phyloP scores from a whole-genome alignment of 306 rosid species.

The Trifolium pratense region DNA sequence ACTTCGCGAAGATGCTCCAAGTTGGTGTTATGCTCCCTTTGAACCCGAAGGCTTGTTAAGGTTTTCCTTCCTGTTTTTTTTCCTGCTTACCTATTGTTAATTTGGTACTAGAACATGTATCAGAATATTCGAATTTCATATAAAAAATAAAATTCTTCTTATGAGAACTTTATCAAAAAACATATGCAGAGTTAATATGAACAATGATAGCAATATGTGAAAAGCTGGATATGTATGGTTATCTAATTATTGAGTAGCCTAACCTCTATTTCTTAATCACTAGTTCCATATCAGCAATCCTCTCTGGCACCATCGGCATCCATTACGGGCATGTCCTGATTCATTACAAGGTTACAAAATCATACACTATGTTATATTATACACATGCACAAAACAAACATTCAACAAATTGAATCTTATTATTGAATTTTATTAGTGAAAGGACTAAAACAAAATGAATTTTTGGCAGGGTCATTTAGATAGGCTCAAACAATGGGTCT shows the following conservation, averaged over 20 bases:
- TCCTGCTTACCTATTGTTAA: background rate
- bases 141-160: no score
- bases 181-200: no score
- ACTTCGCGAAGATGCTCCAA: slow-evolving; percentile 66
- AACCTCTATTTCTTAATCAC: background rate
- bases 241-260: no score
- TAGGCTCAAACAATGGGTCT: slow-evolving; percentile 84
- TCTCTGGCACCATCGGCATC: slow-evolving; percentile 81
- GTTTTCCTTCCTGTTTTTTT: slow-evolving; percentile 31
- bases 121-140: background rate
- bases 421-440: slow-evolving; percentile 13
- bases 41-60: slow-evolving; percentile 92
- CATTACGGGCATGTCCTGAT: slow-evolving; percentile 89
- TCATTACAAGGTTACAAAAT: slow-evolving; percentile 76
- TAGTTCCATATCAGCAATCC: slow-evolving; percentile 79
- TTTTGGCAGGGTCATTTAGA: slow-evolving; percentile 67
- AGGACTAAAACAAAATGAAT: slow-evolving; percentile 12
- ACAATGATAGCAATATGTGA: no score
- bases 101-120: background rate
- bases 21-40: slow-evolving; percentile 80
- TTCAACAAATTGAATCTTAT: slow-evolving; percentile 4
- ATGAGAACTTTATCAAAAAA: no score
- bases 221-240: no score
- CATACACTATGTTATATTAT: background rate
- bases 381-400: background rate